Percentiles rank a stretch among this genome's conserved stretches.
Conservation (phyloP, 805 yeast genomes). For the Lipomyces yamadae region DNA sequence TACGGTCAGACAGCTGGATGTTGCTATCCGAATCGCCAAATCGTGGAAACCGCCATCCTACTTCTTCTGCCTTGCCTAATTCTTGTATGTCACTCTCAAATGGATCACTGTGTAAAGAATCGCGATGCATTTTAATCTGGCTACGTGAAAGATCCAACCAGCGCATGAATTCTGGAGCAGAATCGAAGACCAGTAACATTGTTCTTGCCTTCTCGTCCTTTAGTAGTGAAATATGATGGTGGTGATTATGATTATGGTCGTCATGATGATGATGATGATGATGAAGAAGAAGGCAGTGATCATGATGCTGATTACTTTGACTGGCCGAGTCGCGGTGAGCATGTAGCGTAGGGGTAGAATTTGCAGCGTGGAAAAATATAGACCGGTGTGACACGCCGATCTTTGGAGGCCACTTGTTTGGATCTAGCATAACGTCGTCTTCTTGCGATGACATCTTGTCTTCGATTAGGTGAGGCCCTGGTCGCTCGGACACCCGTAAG, state of each 20-base stretch:
- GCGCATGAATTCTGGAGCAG: constrained; percentile 28
- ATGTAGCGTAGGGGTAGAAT: constrained; percentile 4
- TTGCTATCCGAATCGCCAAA: constrained; percentile 13
- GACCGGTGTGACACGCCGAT: neutral
- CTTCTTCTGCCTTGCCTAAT: constrained; percentile 7
- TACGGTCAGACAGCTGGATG: constrained; percentile 12
- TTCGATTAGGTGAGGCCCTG: constrained; percentile 8
- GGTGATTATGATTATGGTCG: constrained; percentile 5
- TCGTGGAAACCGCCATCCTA: constrained; percentile 12
- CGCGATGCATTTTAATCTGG: constrained; percentile 21
- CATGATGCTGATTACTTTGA: neutral
- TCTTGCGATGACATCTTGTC: neutral
- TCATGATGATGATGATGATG: neutral
- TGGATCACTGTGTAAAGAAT: neutral
- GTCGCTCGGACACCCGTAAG: constrained; percentile 27
- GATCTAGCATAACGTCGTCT: neutral
- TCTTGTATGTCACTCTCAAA: neutral
- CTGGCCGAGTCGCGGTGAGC: neutral
- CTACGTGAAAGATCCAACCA: constrained; percentile 32
- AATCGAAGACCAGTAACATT: constrained; percentile 21
- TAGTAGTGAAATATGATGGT: constrained; percentile 20
- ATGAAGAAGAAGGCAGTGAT: constrained; percentile 2
- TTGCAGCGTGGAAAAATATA: constrained; percentile 5
- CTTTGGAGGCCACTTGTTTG: neutral
- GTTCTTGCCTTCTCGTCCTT: constrained; percentile 27